Evolutionary conservation across 1,284 basidiomycete genomes (phyloP), one percentile per base, ranked within the genome.

Genomic region (Pseudozyma thailandica): DNA sequence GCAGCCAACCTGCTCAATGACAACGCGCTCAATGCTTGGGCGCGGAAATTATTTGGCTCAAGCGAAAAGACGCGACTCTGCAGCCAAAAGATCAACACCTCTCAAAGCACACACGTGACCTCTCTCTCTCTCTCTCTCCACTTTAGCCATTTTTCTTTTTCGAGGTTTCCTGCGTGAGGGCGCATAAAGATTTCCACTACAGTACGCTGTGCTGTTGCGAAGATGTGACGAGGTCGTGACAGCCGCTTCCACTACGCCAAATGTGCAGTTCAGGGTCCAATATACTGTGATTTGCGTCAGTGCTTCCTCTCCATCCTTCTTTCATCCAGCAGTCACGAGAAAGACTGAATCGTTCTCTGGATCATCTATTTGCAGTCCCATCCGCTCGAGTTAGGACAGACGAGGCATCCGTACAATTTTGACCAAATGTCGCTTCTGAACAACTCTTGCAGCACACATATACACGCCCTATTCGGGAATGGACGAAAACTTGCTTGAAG

Each of bases 41-140:
- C n/a, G n/a, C n/a, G 10, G 21, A 23, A 41, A 23, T 21, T 20
- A 20, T 41, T 41, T 41, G 21, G 21, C 6, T 16, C 18, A 20
- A 4, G 38, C 38, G 13, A 23, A 31, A 41, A 41, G 38, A 41
- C 38, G 38, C 38, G 38, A 41, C 38, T 41, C 7, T 41, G 6
- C 33, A 35, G 10, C 12, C 6, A 13, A 20, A n/a, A 41, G 38
- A 41, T 20, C 38, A 41, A 41, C 38, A 41, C 38, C 38, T 41
- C 21, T 5, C 20, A 48, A 65, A 55, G 52, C 57, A 66, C 52
- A 60, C 52, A 66, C 63, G 63, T 66, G 63, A 66, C 63, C 21
- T 25, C 9, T 9, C 8, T 13, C 18, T 16, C 38, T 46, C n/a
- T n/a, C n/a, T n/a, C n/a, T 42, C 35, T 52, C 54, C 42, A 44